Evolutionary conservation across 148 eudicot species (phyloP), one percentile per base, ranked within the genome.

Genomic region (Polygonum aviculare): DNA sequence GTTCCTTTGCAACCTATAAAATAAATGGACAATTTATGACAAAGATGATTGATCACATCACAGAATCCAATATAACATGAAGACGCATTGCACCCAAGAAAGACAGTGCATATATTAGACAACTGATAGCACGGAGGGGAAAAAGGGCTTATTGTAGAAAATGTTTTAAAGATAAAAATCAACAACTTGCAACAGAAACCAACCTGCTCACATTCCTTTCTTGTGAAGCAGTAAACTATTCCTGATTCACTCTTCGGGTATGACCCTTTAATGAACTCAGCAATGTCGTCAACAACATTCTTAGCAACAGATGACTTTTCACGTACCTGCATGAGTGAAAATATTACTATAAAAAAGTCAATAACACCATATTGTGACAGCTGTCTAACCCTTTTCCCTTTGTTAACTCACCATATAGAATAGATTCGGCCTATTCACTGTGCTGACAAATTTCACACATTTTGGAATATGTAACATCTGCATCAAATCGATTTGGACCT

Each of bases 121-220:
- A 40, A 35, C 11, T 38, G 12, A 38, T 4, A 18, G 7, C 45
- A 14, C 10, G 12, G 5, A 63, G 26, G 16, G 33, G 11, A 18
- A 69, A 40, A 69, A 0, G 22, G 0, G 9, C 3, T 59, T 60
- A 26, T 12, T 5, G 2, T 26, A 10, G 4, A 62, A 62, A 26
- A 22, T 3, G 38, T 10, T 26, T 26, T 5, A 18, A 62, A 3
- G 22, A 40, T 45, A 44, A 44, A 48, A 44, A 36, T 41, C 50
- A 72, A 9, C 2, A 14, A 48, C 54, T 72, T 22, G 51, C 65
- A 33, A 44, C 67, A 78, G 12, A 16, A 10, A 70, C 81, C 52
- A 48, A 95, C 99, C 98, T 89, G 98, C 77, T 93, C 98, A 80
- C 99, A 96, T 81, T 96, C 99, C 86, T 88, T 96, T 74, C 98